Conservation (phyloP, 306 rosid species). For the Corylus heterophylla region DNA sequence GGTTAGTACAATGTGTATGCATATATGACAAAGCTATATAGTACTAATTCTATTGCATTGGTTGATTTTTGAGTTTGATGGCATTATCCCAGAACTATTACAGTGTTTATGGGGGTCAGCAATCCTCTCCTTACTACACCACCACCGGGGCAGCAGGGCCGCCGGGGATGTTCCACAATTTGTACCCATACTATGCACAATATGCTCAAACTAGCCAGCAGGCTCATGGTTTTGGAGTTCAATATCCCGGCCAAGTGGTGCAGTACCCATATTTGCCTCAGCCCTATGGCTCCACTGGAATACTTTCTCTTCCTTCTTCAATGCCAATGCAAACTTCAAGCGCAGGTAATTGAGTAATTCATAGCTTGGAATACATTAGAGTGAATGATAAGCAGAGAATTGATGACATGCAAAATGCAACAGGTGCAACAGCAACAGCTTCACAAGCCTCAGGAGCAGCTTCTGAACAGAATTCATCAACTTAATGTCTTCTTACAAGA, state of each 20-base stretch:
- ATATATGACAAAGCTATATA: background rate
- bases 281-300: constrained; percentile 57
- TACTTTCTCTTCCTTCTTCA: constrained; percentile 67
- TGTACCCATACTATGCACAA: constrained; percentile 77
- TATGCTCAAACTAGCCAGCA: constrained; percentile 64
- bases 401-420: constrained; percentile 31
- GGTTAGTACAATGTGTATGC: constrained; percentile 41
- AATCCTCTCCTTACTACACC: constrained; percentile 65
- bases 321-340: constrained; percentile 40
- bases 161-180: constrained; percentile 54
- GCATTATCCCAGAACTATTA: constrained; percentile 60
- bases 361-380: background rate
- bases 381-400: background rate
- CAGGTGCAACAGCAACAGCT: constrained; percentile 40
- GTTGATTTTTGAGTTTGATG: constrained; percentile 4
- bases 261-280: constrained; percentile 72
- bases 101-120: constrained; percentile 83
- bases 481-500: constrained; percentile 42
- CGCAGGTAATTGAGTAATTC: constrained; percentile 43
- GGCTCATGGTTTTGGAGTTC: constrained; percentile 63
- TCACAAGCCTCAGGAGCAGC: constrained; percentile 51
- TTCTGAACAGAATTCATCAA: constrained; percentile 56
- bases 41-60: constrained; percentile 19
- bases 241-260: constrained; percentile 59
- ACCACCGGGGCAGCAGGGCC: constrained; percentile 58